Evolutionary conservation across 2,329 filamentous ascomycete species (phyloP), one percentile per base, ranked within the genome.

Genomic region (Septoria linicola): DNA sequence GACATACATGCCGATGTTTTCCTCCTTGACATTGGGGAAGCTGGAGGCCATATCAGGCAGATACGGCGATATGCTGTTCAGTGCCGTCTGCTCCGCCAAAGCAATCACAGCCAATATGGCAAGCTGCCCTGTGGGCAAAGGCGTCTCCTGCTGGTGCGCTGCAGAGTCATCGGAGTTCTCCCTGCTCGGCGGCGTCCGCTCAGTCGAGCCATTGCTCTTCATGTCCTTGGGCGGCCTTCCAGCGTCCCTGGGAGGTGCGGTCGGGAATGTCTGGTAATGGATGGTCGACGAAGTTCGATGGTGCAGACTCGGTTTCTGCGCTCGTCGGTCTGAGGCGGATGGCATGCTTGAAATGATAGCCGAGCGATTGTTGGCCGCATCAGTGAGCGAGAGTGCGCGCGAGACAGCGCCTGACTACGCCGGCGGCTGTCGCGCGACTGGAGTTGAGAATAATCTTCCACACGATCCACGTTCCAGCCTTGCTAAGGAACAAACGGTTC

Each of bases 11-110:
- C 92, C 93, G 25, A 87, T 85, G 62, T 90, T 76, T 4, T 76
- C 77, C 1, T 79, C 72, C 16, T 86, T 80, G 16, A 96, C 85
- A 55, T 88, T 88, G 1, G 89, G 87, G 67, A 97, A 97, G 1
- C 83, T 84, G 17, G 83, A 81, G 1, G 91, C 85, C 92, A 99
- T 97, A 62, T 90, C 82, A 0, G 93, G 93, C 1, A 99, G 81
- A 70, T 99, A 99, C 1, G 93, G 93, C 8, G 87, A 88, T 64
- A 99, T 96, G 17, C 90, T 96, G 70, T 99, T 99, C 66, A 99
- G 80, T 0, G 93, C 93, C 0, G 92, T 97, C 76, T 99, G 93
- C 68, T 99, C 93, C 47, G 88, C 87, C 17, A 99, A 78, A 5
- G 91, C 91, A 54, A 99, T 88, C 59, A 96, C 74, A 1, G 92